Evolutionary conservation across 1,284 basidiomycete genomes (phyloP).

Genomic region (Heliocybe sulcata): DNA sequence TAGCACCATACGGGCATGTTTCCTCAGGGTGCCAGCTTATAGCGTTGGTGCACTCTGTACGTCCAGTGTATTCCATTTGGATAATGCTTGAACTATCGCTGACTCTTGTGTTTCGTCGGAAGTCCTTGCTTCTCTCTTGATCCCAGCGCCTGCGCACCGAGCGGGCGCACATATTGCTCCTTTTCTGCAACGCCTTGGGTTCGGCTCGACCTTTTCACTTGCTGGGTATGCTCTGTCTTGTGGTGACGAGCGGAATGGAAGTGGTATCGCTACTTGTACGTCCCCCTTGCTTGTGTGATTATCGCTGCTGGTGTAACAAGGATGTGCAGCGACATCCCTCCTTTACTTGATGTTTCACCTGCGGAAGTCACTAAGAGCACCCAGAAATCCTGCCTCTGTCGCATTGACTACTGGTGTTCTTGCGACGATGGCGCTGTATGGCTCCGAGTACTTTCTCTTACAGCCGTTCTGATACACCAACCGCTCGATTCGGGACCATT

Average conservation of each 20-base stretch:
- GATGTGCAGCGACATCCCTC: conserved; percentile 34
- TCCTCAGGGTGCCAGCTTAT: conserved; percentile 12
- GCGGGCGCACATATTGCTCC: conserved; percentile 26
- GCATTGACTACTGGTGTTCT: conserved; percentile 25
- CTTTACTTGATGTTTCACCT: conserved; percentile 36
- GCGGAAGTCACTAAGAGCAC: conserved; percentile 23
- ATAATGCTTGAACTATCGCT: background rate
- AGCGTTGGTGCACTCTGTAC: conserved; percentile 15
- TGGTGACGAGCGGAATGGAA: conserved; percentile 36
- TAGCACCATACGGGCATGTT: conserved; percentile 3
- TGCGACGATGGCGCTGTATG: conserved; percentile 30
- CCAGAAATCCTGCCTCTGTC: conserved; percentile 26
- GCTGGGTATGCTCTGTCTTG: conserved; percentile 33
- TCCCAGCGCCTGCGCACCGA: conserved; percentile 21
- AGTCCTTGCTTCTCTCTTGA: conserved; percentile 30
- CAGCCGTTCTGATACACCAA: conserved; percentile 1
- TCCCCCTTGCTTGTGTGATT: background rate
- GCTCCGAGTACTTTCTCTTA: conserved; percentile 32
- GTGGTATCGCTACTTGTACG: conserved; percentile 36
- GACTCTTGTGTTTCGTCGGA: background rate
- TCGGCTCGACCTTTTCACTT: conserved; percentile 36
- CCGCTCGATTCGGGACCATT: background rate
- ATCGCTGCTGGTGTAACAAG: too few relatives aligned
- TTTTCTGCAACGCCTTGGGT: conserved; percentile 33
- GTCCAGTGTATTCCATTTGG: conserved; percentile 3